Evolutionary conservation across 768 basidiomycete species (phyloP).

Genomic region (Tulasnella sp.): DNA sequence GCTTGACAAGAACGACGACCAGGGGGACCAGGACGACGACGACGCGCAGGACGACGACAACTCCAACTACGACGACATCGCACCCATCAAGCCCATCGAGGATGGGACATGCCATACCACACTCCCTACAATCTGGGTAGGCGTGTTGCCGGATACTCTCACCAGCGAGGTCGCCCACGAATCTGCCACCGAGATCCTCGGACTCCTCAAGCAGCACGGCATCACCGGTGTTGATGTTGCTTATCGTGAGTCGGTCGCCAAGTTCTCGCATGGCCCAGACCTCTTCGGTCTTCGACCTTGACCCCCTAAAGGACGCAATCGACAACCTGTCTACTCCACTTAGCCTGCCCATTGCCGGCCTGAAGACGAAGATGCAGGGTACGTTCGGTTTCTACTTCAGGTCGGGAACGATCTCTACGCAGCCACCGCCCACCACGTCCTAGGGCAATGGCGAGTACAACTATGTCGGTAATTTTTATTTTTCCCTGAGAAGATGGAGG

Average conservation of each 20-base stretch:
- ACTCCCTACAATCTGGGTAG: slow-evolving; percentile 15
- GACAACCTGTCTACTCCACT: background rate
- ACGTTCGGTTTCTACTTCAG: slow-evolving; percentile 28
- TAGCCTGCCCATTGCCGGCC: slow-evolving; percentile 24
- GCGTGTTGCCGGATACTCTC: slow-evolving; percentile 14
- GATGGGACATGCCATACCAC: background rate
- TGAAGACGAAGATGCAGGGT: slow-evolving; percentile 24
- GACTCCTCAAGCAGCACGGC: background rate
- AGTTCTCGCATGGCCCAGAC: slow-evolving; percentile 2
- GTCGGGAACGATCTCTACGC: slow-evolving; percentile 19
- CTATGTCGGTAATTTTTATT: slow-evolving; percentile 24
- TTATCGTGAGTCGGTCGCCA: background rate
- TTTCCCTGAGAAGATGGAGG: slow-evolving; percentile 24
- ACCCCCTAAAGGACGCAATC: slow-evolving; percentile 1
- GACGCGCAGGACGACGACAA: background rate
- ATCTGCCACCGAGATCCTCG: background rate
- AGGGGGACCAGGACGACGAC: slow-evolving; percentile 8
- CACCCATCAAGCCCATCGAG: slow-evolving; percentile 21
- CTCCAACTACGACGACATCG: slow-evolving; percentile 20
- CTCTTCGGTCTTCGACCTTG: background rate
- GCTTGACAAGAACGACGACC: slow-evolving; percentile 21
- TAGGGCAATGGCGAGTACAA: slow-evolving; percentile 24
- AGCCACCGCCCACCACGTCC: slow-evolving; percentile 17
- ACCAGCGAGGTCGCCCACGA: background rate
- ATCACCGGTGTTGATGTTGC: slow-evolving; percentile 8